Base-by-base conservation (phyloP, 768 basidiomycete species). In the Asterophora lycoperdoides region DNA sequence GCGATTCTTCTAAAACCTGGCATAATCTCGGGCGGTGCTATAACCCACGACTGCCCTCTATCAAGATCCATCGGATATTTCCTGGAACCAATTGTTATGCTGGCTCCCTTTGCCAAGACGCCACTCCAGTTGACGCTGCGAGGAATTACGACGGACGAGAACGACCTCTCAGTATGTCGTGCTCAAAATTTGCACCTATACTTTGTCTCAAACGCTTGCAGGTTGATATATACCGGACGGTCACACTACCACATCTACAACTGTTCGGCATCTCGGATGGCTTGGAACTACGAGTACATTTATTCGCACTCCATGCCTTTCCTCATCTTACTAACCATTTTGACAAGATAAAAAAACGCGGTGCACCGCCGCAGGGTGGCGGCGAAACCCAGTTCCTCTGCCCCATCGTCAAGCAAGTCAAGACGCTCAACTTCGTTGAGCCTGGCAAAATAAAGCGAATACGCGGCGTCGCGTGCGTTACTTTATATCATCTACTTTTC, bases 371-470 rank as follows among this genome's bases (percentile, higher is more conserved):
- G 3, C 74, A 77, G 19, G 96, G 96, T 13, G 96, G 96, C 4
- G 96, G 96, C 23, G 93, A 97, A 70, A 76, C 90, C 7, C 86
- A 94, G 50, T 95, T 98, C 61, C 65, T 90, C n/a, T 97, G 92
- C 56, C 95, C 96, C 0, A 73, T 91, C 11, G 83, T 97, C 4
- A 91, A 92, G 59, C 86, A 92, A 52, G 81, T 91, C 35, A 97
- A 93, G 62, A 94, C 91, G 0, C 61, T 98, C 42, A 89, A 97
- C 61, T 98, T 98, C 59, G 79, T 93, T 1, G 89, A 94, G 28
- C 77, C 85, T 15, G 96, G 96, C 4, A 89, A 86, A 68, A 84
- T 99, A 49, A 92, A 89, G 65, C 83, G 93, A 54, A 96, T 99
- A 67, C 80, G 96, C 43, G 96, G 96, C 30, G 86, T 98, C 33